Conservation (phyloP, 345 rosid species). For the Citrus unshiu region DNA sequence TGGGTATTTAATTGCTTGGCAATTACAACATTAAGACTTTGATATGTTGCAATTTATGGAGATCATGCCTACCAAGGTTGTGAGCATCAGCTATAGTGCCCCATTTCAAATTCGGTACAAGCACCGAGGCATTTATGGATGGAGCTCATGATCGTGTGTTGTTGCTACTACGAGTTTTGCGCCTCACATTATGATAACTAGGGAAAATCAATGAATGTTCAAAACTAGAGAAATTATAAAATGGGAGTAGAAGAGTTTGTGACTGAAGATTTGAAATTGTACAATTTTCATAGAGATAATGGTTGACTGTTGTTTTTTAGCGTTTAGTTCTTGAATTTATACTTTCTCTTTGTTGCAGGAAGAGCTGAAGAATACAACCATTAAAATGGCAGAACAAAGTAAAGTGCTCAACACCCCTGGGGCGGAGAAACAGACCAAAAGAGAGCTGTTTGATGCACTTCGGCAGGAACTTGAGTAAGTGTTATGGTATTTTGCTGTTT, state of each 20-base stretch:
- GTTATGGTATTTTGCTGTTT: background rate
- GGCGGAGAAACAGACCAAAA: constrained; percentile 87
- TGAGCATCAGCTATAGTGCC: background rate
- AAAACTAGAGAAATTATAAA: background rate
- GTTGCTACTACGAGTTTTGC: background rate
- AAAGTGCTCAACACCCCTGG: constrained; percentile 86
- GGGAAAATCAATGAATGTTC: background rate
- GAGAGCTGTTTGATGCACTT: constrained; percentile 84
- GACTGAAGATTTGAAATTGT: constrained; percentile 1
- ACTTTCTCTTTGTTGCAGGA: constrained; percentile 38
- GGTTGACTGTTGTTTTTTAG: background rate
- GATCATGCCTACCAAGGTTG: background rate
- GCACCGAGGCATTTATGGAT: background rate
- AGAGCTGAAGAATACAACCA: constrained; percentile 74
- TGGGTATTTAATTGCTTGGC: background rate
- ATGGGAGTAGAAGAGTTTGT: background rate
- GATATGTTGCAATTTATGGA: background rate
- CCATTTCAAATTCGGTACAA: background rate
- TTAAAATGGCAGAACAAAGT: constrained; percentile 86
- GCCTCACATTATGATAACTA: background rate
- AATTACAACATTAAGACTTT: background rate
- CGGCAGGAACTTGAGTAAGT: constrained; percentile 88
- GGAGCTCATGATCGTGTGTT: background rate
- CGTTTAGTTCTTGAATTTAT: background rate
- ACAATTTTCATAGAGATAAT: background rate